Evolutionary conservation across 208 protist species (phyloP).

Genomic region (Angomonas deanei): DNA sequence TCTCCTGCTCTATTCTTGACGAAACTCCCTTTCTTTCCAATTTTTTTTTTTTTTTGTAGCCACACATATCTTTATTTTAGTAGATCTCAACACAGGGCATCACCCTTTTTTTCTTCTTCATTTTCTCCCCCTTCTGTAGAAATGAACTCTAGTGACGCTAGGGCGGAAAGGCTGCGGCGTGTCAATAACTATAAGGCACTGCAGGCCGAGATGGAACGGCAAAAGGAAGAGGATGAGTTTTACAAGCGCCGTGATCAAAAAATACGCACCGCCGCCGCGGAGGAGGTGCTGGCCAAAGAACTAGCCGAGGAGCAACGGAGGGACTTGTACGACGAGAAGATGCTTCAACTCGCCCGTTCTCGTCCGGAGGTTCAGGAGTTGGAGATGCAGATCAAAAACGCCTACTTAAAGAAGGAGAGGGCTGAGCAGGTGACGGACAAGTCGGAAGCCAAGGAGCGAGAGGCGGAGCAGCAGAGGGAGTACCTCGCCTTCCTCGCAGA

Average conservation of each 20-base stretch:
- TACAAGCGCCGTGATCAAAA: conserved; percentile 37
- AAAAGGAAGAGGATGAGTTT: conserved; percentile 74
- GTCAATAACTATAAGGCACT: conserved; percentile 84
- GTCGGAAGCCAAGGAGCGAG: conserved; percentile 22
- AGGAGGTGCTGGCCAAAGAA: conserved; percentile 73
- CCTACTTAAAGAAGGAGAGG: conserved; percentile 72
- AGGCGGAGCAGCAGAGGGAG: conserved; percentile 48
- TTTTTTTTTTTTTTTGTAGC: background rate
- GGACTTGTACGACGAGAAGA: conserved; percentile 79
- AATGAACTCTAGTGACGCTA: conserved; percentile 23
- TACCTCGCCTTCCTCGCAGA: conserved; percentile 54
- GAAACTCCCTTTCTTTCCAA: background rate
- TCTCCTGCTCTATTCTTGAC: background rate
- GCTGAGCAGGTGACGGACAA: conserved; percentile 65
- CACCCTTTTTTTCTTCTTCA: conserved; percentile 16
- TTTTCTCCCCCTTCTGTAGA: conserved; percentile 6
- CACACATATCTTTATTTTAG: background rate
- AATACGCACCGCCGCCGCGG: conserved; percentile 37
- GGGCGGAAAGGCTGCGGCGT: conserved; percentile 77
- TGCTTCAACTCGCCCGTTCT: conserved; percentile 77
- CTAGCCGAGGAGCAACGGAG: conserved; percentile 70
- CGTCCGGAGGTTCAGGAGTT: conserved; percentile 78
- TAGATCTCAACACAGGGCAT: no score
- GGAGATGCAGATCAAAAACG: conserved; percentile 63
- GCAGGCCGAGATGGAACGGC: conserved; percentile 72